These are phyloP conservation scores for Xylariaceae sp. DNA, from an alignment of 2,329 filamentous ascomycete genomes.

Conservation along the genomic window DNA sequence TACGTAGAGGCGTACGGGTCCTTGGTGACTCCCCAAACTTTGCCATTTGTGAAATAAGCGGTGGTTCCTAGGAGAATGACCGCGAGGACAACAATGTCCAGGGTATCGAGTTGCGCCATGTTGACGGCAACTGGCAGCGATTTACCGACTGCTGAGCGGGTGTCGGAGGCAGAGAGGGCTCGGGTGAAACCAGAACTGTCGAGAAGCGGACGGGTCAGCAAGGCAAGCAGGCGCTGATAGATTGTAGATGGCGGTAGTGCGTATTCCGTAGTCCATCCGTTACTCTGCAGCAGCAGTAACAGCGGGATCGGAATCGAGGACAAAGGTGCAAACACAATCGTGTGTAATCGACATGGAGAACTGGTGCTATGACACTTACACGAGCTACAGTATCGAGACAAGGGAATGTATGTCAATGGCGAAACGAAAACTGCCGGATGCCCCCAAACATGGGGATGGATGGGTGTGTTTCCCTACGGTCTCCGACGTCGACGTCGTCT, in stretches of 20 bases:
- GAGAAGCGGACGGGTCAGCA: conserved; percentile 6
- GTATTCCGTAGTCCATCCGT: too few relatives aligned
- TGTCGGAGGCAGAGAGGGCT: not conserved
- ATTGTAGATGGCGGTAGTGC: not conserved
- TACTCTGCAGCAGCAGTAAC: too few relatives aligned
- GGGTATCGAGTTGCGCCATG: conserved; percentile 94
- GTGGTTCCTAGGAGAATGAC: conserved; percentile 79
- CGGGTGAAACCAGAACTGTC: not conserved
- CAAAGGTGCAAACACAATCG: not conserved
- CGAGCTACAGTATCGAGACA: not conserved
- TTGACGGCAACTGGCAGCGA: conserved; percentile 29
- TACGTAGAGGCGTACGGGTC: conserved; percentile 81
- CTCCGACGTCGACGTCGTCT: not conserved
- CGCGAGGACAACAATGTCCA: conserved; percentile 89
- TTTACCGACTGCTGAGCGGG: conserved; percentile 2
- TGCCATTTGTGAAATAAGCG: conserved; percentile 97
- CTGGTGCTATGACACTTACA: not conserved
- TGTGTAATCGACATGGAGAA: not conserved
- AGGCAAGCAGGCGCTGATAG: conserved; percentile 9
- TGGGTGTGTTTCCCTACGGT: not conserved
- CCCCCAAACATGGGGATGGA: not conserved
- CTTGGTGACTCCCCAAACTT: conserved; percentile 81
- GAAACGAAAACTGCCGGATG: not conserved
- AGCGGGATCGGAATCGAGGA: not conserved
- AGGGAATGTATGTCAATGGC: not conserved